Evolutionary conservation across 2,329 filamentous ascomycete species (phyloP).

Genomic region (Thyridium curvatum): DNA sequence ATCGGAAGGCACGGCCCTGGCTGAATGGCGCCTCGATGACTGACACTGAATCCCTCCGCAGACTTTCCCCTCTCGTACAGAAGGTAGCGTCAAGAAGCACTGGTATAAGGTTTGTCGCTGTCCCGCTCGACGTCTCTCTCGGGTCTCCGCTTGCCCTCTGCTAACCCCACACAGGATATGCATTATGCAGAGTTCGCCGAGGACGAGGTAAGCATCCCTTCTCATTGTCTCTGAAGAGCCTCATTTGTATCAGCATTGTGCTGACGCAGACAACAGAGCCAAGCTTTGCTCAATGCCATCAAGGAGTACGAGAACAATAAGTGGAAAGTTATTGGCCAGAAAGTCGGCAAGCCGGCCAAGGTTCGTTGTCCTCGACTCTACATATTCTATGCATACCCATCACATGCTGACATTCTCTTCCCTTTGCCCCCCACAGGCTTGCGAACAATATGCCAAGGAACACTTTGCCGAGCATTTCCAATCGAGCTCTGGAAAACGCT

Average conservation of each 20-base stretch:
- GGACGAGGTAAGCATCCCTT: conserved; percentile 65
- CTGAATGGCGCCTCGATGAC: conserved; percentile 2
- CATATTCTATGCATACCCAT: neutral
- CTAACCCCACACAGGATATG: conserved; percentile 66
- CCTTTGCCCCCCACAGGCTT: conserved; percentile 23
- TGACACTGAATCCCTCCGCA: conserved; percentile 27
- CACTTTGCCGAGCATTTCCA: conserved; percentile 57
- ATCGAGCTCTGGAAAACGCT: neutral
- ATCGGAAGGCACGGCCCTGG: neutral
- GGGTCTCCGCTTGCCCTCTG: conserved; percentile 4
- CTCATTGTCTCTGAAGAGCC: neutral
- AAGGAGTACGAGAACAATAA: conserved; percentile 99
- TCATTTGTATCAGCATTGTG: conserved; percentile 4
- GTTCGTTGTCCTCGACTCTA: conserved; percentile 34
- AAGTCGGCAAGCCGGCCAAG: conserved; percentile 97
- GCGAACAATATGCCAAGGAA: conserved; percentile 86
- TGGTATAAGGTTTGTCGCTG: conserved; percentile 79
- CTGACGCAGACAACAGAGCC: conserved; percentile 47
- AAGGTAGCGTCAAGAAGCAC: conserved; percentile 98
- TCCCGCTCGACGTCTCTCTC: neutral
- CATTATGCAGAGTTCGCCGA: conserved; percentile 98
- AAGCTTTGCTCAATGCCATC: conserved; percentile 82
- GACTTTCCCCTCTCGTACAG: conserved; percentile 89
- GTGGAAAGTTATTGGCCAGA: conserved; percentile 95
- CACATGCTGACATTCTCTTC: neutral